Evolutionary conservation across 345 rosid genomes (phyloP), one percentile per base, ranked within the genome.

Genomic region (Erucastrum elatum): DNA sequence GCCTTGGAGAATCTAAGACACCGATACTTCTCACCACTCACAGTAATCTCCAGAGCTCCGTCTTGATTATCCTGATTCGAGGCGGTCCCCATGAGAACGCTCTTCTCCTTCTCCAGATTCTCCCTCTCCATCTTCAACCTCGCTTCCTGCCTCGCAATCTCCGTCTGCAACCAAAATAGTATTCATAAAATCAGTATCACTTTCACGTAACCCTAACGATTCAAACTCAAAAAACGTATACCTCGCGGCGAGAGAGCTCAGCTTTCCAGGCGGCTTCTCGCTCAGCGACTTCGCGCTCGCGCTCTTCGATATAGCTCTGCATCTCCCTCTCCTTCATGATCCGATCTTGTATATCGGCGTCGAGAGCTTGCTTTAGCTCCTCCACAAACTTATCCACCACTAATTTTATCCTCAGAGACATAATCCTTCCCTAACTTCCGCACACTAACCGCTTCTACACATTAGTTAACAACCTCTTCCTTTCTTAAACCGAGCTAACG

Each of bases 251-350:
- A 46, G 98, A 94, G 68, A 94, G 95, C 86, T 92, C 97, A 10
- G 98, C 97, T 81, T 94, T 94, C 98, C 97, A 94, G 30, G 97
- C 98, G 49, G 98, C 95, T 81, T 94, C 98, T 46, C 97, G 91
- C 71, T 94, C 97, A 7, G 97, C 97, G 66, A 92, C 98, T 86
- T 94, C 98, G 12, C 97, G 98, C 79, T 94, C 98, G 0, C 98
- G 94, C 75, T 94, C 98, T 81, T 94, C 87, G 69, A 91, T 94
- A 79, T 91, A 94, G 80, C 97, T 90, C 81, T 94, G 99, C 99
- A 94, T 94, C 92, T 94, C 99, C 68, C 99, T 85, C 76, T 92
- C 99, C 86, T 94, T 94, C 99, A 94, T 94, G 55, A 91, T 85
- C 76, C 99, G 83, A 75, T 92, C 99, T 65, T 94, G 98, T 67